Evolutionary conservation across 805 yeast species (phyloP), one percentile per base, ranked within the genome.

Genomic region (Huiozyma sinensis): DNA sequence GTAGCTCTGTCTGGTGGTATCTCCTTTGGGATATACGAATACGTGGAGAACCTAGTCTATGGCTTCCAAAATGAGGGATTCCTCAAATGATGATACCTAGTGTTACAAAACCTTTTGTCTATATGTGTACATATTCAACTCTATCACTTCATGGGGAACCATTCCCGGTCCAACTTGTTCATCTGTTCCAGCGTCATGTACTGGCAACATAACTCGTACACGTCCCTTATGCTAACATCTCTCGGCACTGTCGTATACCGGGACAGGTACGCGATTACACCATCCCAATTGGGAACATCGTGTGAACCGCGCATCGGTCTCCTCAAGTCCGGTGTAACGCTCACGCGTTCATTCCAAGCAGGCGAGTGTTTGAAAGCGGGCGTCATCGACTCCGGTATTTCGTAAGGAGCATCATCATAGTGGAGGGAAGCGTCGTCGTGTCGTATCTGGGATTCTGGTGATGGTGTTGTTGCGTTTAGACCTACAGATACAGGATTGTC

Each of bases 1-100:
- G 81, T 83, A 7, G 75, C 85, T 49, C 67, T 80, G 12, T 76
- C 81, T 36, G 87, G 92, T 27, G 82, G 84, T 27, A 70, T 84
- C 8, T 75, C 86, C 2, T 72, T 84, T 45, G 68, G 76, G 11
- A 73, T 81, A 13, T 83, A 83, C 58, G 81, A 75, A 48, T 64
- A 68, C 48, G 71, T 76, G 7, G 81, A 78, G 52, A 69, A 67
- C 39, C 39, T 60, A 12, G 47, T 56, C 24, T 48, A 46, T 28
- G 30, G 44, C 11, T 47, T 56, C 50, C 50, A 48, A 44, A 41
- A 43, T 29, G 54, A 57, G 34, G 55, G 55, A 11, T 47, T 48
- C 38, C 37, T 55, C 24, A 17, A 17, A 17, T 7, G 12, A 34
- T 17, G 8, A 29, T n/a, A 8, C 11, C 17, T 41, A 7, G 7